A percentile compares a stretch with the other conserved stretches of the same genome.
phyloP scores from a whole-genome alignment of 2,329 filamentous ascomycete genomes.

The Aciculosporium take region DNA sequence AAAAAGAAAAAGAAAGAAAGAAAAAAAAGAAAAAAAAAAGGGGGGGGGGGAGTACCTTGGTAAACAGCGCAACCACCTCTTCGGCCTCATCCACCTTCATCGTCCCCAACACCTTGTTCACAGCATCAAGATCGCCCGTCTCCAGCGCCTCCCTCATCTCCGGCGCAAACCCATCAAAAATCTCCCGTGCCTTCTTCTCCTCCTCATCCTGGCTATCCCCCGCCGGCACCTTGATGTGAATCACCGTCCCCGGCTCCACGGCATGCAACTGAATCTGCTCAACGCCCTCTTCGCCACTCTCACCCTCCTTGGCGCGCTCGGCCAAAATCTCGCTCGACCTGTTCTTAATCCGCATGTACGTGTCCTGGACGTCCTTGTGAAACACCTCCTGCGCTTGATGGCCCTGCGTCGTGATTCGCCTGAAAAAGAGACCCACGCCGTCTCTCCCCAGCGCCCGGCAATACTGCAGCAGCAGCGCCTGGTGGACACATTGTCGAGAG shows the following conservation, averaged over 20 bases:
- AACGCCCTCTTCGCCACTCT: conserved; percentile 34
- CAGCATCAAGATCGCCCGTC: conserved; percentile 65
- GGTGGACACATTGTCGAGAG: conserved; percentile 78
- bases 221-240: conserved; percentile 73
- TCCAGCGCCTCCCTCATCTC: conserved; percentile 72
- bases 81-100: conserved; percentile 85
- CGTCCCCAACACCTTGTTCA: conserved; percentile 51
- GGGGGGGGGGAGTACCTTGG: conserved; percentile 36
- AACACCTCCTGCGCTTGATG: conserved; percentile 89
- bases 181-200: conserved; percentile 48
- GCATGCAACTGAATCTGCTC: conserved; percentile 98
- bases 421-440: conserved; percentile 87
- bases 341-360: conserved; percentile 67
- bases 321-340: conserved; percentile 58
- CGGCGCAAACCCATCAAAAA: conserved; percentile 74
- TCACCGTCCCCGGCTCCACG: conserved; percentile 82
- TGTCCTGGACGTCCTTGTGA: conserved; percentile 80
- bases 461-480: conserved; percentile 85
- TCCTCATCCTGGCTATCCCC: conserved; percentile 51
- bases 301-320: conserved; percentile 34
- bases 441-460: conserved; percentile 80
- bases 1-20: not conserved
- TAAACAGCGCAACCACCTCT: conserved; percentile 65
- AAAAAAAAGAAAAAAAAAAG: not conserved
- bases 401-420: conserved; percentile 75